Evolutionary conservation across 192 early-diverging fungal genomes (phyloP).

Genomic region (Linnemannia schmuckeri): DNA sequence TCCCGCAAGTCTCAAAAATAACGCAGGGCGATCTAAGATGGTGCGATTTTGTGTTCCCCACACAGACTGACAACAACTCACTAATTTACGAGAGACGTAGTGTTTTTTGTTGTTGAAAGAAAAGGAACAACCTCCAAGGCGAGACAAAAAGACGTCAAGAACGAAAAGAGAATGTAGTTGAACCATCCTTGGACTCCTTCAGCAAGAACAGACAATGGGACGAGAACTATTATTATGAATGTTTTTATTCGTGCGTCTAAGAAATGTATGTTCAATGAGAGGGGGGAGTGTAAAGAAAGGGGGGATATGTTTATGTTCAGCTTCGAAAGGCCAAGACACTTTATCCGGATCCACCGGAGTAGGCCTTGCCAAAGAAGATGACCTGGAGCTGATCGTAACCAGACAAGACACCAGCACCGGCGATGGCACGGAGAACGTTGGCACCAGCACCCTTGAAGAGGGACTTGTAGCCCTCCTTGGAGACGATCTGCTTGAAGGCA

Average conservation of each 20-base stretch:
- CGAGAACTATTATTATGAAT: background rate
- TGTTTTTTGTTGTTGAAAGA: too few species aligned
- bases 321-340: constrained; percentile 1
- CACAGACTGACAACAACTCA: too few species aligned
- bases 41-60: background rate
- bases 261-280: constrained; percentile 18
- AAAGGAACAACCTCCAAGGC: too few species aligned
- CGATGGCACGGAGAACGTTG: constrained; percentile 98
- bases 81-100: too few species aligned
- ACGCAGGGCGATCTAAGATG: background rate
- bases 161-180: background rate
- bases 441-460: constrained; percentile 99
- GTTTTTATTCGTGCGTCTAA: constrained; percentile 19
- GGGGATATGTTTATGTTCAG: background rate
- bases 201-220: background rate
- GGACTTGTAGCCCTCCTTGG: constrained; percentile 91
- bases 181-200: background rate
- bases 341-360: constrained; percentile 59
- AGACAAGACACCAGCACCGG: constrained; percentile 94
- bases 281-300: background rate
- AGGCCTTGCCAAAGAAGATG: constrained; percentile 62
- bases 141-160: background rate
- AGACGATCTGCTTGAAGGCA: constrained; percentile 91
- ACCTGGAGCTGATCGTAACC: constrained; percentile 84
- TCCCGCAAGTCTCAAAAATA: constrained; percentile 11